Conservation (phyloP, 2,329 filamentous ascomycete species). For the Tolypocladium paradoxum region DNA sequence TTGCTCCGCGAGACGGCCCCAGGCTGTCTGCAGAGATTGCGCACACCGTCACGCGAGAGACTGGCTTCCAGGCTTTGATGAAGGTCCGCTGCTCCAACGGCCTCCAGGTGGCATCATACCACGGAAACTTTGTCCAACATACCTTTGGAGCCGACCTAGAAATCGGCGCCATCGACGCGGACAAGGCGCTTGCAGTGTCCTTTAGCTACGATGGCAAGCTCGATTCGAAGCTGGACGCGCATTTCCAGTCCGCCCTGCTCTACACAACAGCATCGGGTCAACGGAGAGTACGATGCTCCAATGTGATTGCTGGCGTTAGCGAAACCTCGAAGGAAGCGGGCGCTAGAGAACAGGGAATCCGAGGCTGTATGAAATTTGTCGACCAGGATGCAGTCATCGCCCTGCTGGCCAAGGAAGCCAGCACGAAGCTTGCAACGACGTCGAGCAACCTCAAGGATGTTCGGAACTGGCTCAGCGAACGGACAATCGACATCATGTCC, state of each 20-base stretch:
- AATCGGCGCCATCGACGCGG: conserved; percentile 82
- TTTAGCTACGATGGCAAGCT: conserved; percentile 96
- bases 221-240: conserved; percentile 91
- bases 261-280: conserved; percentile 90
- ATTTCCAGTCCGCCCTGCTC: conserved; percentile 90
- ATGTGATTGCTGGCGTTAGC: conserved; percentile 85
- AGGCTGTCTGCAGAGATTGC: conserved; percentile 78
- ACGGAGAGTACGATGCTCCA: conserved; percentile 82
- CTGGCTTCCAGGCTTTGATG: conserved; percentile 92
- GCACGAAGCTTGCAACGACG: conserved; percentile 63
- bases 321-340: conserved; percentile 42
- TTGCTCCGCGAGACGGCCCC: conserved; percentile 71
- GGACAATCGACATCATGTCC: conserved; percentile 83
- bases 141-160: conserved; percentile 92
- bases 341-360: conserved; percentile 41
- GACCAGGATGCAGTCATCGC: conserved; percentile 90
- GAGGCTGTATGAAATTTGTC: conserved; percentile 82
- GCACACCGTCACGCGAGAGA: conserved; percentile 79
- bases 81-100: conserved; percentile 98
- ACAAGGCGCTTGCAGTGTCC: conserved; percentile 84
- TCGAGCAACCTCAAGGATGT: conserved; percentile 76
- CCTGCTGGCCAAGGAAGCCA: conserved; percentile 87
- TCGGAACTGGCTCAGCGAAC: conserved; percentile 72
- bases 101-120: conserved; percentile 84
- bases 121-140: conserved; percentile 93